Conservation (phyloP, 2,329 filamentous ascomycete genomes). For the Verticillium dahliae region DNA sequence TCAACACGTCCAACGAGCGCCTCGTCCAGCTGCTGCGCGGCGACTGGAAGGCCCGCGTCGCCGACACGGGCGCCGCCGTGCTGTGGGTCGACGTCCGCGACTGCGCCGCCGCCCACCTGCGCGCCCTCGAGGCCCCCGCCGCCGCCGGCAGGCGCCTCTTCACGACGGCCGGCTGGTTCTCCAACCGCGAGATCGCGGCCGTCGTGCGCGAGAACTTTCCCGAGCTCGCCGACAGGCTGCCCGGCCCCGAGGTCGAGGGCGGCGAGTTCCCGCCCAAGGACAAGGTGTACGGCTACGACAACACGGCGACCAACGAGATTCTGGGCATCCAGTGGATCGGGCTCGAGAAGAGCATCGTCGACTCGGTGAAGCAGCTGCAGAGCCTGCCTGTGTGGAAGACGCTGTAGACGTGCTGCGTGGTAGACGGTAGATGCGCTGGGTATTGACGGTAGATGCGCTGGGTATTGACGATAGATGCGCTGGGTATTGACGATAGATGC, state of each 20-base stretch:
- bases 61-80: slow-evolving; percentile 30
- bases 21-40: slow-evolving; percentile 44
- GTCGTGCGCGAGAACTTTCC: slow-evolving; percentile 41
- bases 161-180: slow-evolving; percentile 38
- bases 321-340: slow-evolving; percentile 56
- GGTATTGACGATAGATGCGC: no score
- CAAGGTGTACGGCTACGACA: slow-evolving; percentile 48
- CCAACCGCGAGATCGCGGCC: slow-evolving; percentile 36
- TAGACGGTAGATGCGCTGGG: no score
- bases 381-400: not conserved
- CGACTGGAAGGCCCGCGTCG: slow-evolving; percentile 37
- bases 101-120: slow-evolving; percentile 44
- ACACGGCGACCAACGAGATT: slow-evolving; percentile 49
- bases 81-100: slow-evolving; percentile 53
- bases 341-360: slow-evolving; percentile 55
- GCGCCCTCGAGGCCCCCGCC: slow-evolving; percentile 39
- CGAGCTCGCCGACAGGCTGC: slow-evolving; percentile 39
- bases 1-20: slow-evolving; percentile 50
- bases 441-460: no score
- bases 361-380: slow-evolving; percentile 41
- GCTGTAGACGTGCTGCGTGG: not conserved
- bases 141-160: slow-evolving; percentile 46
- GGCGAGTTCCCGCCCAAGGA: slow-evolving; percentile 32
- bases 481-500: not conserved
- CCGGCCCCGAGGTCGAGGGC: slow-evolving; percentile 34